Conservation (phyloP, 1,284 basidiomycete genomes). For the Malassezia equina region DNA sequence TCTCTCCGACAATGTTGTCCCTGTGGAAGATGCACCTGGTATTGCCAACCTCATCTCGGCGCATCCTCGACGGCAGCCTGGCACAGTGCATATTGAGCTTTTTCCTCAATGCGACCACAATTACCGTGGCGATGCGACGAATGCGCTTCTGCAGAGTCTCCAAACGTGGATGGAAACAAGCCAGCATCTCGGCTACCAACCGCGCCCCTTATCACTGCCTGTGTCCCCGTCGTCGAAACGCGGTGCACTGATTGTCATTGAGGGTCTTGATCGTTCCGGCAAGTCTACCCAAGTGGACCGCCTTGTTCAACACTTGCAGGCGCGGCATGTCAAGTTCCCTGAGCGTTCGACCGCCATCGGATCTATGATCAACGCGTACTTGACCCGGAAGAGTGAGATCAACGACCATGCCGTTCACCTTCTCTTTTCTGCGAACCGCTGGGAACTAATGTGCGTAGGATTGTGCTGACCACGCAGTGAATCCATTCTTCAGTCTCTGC, state of each 20-base stretch:
- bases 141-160: background rate
- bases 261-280: constrained; percentile 45
- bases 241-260: constrained; percentile 44
- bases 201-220: background rate
- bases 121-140: background rate
- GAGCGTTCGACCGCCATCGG: constrained; percentile 87
- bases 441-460: constrained; percentile 74
- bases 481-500: constrained; percentile 52
- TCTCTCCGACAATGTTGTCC: constrained; percentile 5
- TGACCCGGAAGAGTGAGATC: constrained; percentile 68
- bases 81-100: constrained; percentile 1
- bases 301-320: constrained; percentile 24
- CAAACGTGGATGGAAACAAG: background rate
- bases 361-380: constrained; percentile 83
- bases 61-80: constrained; percentile 3
- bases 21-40: background rate
- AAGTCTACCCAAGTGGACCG: constrained; percentile 44
- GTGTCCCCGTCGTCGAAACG: constrained; percentile 9
- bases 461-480: constrained; percentile 7
- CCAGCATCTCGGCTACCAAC: background rate
- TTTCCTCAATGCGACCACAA: constrained; percentile 12
- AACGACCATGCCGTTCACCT: constrained; percentile 87
- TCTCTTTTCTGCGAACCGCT: constrained; percentile 90
- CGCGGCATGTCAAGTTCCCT: constrained; percentile 41
- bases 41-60: constrained; percentile 7